These are phyloP conservation scores for Boehmeria nivea DNA, from an alignment of 306 rosid genomes.

Conservation along the genomic window DNA sequence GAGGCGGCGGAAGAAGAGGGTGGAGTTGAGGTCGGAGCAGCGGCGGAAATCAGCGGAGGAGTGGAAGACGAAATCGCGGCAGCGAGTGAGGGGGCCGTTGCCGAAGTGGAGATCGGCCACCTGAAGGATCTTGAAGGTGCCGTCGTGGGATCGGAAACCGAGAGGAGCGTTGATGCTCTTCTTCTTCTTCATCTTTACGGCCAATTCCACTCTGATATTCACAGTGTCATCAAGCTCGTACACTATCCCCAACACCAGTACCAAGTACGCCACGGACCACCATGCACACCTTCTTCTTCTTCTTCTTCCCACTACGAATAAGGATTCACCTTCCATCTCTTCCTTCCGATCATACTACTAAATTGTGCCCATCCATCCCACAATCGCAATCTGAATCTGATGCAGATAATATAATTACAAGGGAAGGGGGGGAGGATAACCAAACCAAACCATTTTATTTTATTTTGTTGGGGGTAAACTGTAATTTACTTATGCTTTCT, in stretches of 20 bases:
- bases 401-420: too few species aligned
- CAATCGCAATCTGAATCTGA: too few species aligned
- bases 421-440: too few species aligned
- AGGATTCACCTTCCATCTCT: too few species aligned
- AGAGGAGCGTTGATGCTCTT: conserved; percentile 31
- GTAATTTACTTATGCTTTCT: too few species aligned
- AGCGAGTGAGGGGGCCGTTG: conserved; percentile 48
- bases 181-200: too few species aligned
- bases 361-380: too few species aligned
- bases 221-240: too few species aligned
- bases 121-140: conserved; percentile 91
- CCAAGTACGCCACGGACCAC: background rate
- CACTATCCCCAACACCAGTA: background rate
- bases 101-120: conserved; percentile 97
- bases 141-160: conserved; percentile 80
- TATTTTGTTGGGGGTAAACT: too few species aligned
- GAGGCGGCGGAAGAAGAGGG: conserved; percentile 51
- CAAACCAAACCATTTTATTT: too few species aligned
- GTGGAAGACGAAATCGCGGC: conserved; percentile 58
- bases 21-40: conserved; percentile 86
- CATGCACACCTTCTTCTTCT: background rate
- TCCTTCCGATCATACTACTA: too few species aligned
- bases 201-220: too few species aligned
- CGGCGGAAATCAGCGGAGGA: conserved; percentile 40
- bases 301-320: background rate